Base-by-base conservation (phyloP, 306 rosid species). In the cucumber (Cucumis sativus) region DNA sequence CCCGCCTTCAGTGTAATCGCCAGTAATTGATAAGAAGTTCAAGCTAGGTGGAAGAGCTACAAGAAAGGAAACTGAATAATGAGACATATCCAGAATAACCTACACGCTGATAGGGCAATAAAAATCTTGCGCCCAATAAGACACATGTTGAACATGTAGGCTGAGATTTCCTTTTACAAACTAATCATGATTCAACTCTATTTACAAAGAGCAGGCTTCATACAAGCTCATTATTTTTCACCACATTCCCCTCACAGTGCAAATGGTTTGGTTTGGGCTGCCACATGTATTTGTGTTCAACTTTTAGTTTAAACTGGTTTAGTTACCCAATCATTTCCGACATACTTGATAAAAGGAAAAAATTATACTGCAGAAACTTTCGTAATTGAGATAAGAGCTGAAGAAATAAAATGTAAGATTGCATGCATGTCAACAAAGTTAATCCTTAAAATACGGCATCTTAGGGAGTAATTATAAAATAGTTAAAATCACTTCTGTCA, bases 31-130 rank as follows among this genome's bases (percentile, higher is more conserved):
- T 82, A 95, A 87, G 89, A 95, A 95, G 91, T 95, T 95, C 77
- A 95, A 88, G 89, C 99, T 95, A 10, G 99, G 99, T 40, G 98
- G 98, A 84, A 95, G 96, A 72, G 97, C 99, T 95, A 88, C 76
- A 81, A 78, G 81, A 85, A 79, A 18, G 14, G 77, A 81, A 82
- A 84, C 66, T 59, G 66, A 20, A 69, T 59, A 61, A 54, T 63
- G 83, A 25, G 64, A 78, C 60, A 68, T 67, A 41, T 54, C 41
- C 9, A 20, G 5, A 16, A 66, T 68, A 21, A 20, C 5, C n/a
- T 43, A 16, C 74, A 68, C 6, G 21, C 72, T 18, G 25, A 28
- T 39, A 11, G 49, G 28, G 52, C 30, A 39, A 12, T 66, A 66
- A 39, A 64, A 39, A 8, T 39, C 25, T 8, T 37, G 18, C 17